Evolutionary conservation across 2,329 filamentous ascomycete species (phyloP).

Genomic region (Trichoderma cornu-damae): DNA sequence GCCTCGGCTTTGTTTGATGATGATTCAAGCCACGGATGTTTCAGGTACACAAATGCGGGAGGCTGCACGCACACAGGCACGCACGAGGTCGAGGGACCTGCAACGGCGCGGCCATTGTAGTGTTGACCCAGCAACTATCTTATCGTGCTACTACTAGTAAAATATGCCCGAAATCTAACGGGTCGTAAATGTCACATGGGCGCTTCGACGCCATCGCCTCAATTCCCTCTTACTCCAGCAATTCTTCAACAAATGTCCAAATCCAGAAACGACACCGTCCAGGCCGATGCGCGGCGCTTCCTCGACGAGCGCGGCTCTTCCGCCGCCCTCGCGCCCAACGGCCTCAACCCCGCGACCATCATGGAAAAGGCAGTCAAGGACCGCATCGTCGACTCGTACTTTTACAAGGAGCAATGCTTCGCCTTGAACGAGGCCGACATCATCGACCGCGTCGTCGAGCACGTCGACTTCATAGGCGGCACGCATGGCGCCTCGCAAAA

Average conservation of each 20-base stretch:
- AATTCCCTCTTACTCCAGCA: constrained; percentile 6
- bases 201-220: constrained; percentile 16
- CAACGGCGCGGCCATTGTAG: not conserved
- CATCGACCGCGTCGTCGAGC: constrained; percentile 81
- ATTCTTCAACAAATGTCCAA: constrained; percentile 30
- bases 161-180: too few relatives aligned
- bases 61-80: too few relatives aligned
- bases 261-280: constrained; percentile 50
- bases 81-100: not conserved
- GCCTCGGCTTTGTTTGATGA: not conserved
- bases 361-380: constrained; percentile 95
- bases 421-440: constrained; percentile 80
- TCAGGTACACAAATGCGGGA: constrained; percentile 10
- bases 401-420: constrained; percentile 99
- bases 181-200: too few relatives aligned
- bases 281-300: constrained; percentile 74
- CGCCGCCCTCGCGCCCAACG: constrained; percentile 71
- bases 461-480: constrained; percentile 78
- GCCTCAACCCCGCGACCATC: constrained; percentile 89
- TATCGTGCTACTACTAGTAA: too few relatives aligned
- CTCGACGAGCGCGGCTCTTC: constrained; percentile 86
- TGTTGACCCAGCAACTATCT: constrained; percentile 44
- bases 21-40: not conserved
- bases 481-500: constrained; percentile 80
- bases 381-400: constrained; percentile 91